These are phyloP conservation scores for Hygrocybe coccinea DNA, from an alignment of 768 basidiomycete species.

Conservation along the genomic window DNA sequence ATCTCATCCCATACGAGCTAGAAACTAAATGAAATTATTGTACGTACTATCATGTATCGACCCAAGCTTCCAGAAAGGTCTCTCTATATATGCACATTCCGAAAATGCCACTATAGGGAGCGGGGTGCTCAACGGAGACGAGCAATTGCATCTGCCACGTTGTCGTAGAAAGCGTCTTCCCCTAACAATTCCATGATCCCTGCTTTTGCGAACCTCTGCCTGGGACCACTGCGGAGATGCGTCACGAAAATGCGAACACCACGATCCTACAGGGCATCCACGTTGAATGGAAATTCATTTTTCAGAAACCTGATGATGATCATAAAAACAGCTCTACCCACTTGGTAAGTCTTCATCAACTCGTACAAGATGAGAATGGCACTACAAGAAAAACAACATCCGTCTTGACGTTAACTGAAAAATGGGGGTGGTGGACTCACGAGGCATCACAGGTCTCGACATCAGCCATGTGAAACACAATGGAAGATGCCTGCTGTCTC, in stretches of 20 bases:
- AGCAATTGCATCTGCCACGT: slow-evolving; percentile 47
- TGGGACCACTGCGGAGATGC: slow-evolving; percentile 39
- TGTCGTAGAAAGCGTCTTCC: slow-evolving; percentile 43
- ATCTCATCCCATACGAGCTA: too few species aligned
- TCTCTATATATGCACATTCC: too few species aligned
- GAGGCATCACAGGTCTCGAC: slow-evolving; percentile 89
- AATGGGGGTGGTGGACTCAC: slow-evolving; percentile 40
- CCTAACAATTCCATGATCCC: slow-evolving; percentile 49
- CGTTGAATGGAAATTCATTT: too few species aligned
- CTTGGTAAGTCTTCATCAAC: slow-evolving; percentile 72
- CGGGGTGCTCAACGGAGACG: neutral
- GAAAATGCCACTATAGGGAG: too few species aligned
- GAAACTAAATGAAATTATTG: too few species aligned
- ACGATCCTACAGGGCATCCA: slow-evolving; percentile 45
- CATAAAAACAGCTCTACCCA: slow-evolving; percentile 22
- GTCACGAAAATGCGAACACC: slow-evolving; percentile 50
- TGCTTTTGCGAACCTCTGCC: slow-evolving; percentile 44
- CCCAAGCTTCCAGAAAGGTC: too few species aligned
- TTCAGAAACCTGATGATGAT: neutral
- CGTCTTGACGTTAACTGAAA: neutral
- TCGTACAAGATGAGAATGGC: slow-evolving; percentile 83
- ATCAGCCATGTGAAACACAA: slow-evolving; percentile 93
- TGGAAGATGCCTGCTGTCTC: slow-evolving; percentile 63
- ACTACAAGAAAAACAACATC: slow-evolving; percentile 32
- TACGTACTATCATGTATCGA: too few species aligned